Percentiles rank a stretch among this genome's conserved stretches.
Evolutionary conservation across 1,284 basidiomycete genomes (phyloP).

Genomic region (Puccinia triticina): DNA sequence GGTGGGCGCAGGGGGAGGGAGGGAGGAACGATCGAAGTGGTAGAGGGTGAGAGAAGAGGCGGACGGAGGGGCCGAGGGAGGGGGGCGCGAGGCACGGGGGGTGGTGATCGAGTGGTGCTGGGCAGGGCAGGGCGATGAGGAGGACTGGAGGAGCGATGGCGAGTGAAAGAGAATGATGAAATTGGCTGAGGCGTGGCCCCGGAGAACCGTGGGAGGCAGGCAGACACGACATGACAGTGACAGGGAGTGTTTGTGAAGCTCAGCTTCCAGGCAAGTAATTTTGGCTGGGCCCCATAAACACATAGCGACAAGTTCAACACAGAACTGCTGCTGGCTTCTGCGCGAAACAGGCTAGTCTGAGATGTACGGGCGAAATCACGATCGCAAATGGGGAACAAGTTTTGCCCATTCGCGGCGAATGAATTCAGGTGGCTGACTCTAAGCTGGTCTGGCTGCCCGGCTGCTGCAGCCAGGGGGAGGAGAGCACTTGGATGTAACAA

Average conservation of each 20-base stretch:
- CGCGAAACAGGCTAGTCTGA: too few species aligned
- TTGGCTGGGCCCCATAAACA: constrained; percentile 14
- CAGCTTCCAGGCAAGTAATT: not conserved
- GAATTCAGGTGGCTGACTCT: too few species aligned
- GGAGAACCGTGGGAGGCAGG: constrained; percentile 11
- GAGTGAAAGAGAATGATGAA: not conserved
- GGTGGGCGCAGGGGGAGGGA: not conserved
- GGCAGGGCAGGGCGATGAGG: not conserved
- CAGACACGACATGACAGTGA: not conserved
- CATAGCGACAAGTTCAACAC: not conserved
- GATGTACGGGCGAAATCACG: not conserved
- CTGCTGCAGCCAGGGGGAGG: not conserved
- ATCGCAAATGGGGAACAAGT: not conserved
- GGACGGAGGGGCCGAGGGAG: not conserved
- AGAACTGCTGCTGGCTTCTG: constrained; percentile 6
- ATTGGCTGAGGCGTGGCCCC: not conserved
- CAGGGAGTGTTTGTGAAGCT: too few species aligned
- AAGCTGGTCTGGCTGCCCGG: too few species aligned
- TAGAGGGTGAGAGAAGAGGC: constrained; percentile 2
- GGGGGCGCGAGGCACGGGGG: not conserved
- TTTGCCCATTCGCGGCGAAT: not conserved
- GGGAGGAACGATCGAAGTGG: constrained; percentile 2
- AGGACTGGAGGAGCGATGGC: too few species aligned
- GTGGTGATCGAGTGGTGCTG: constrained; percentile 13
- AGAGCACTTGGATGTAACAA: not conserved